Evolutionary conservation across 768 basidiomycete species (phyloP), one percentile per base, ranked within the genome.

Genomic region (Phylloporus sp.): DNA sequence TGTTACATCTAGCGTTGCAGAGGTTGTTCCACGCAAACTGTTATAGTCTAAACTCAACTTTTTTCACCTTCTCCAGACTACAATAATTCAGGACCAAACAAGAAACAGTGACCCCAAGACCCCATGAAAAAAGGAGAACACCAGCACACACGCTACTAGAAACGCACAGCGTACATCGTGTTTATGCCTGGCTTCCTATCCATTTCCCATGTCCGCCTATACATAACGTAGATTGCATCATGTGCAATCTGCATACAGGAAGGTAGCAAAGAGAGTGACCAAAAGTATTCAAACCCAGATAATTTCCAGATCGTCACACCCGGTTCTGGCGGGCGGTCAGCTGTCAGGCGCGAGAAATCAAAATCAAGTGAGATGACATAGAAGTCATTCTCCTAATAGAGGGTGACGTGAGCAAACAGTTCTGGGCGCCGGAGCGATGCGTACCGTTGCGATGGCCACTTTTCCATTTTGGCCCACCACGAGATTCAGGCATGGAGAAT

Each of bases 231-330:
- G n/a, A 82, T 51, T 0, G 75, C 77, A 0, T 79, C 78, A 24
- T 79, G 74, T 1, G 77, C 76, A 67, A 82, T 73, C 59, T 82
- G 80, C n/a, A 83, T 70, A 57, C 80, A 84, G 28, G 73, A 73
- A 16, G n/a, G n/a, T n/a, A 81, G 58, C 32, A 34, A 53, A 13
- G 62, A 47, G 15, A 64, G 53, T 20, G 50, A 32, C 24, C 29
- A 47, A 1, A 29, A 47, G 22, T 52, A 18, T 12, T 63, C 56
- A 31, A 59, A 47, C 51, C 54, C 11, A 45, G 23, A 36, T 35
- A 63, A 11, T 22, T 55, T 47, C 20, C 52, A 57, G 46, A 68
- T 53, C 9, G 59, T 55, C 29, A 72, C 32, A 55, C 60, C 50
- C 67, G 59, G 58, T 70, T 59, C 54, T 62, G 73, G 18, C 67